These are phyloP conservation scores for Fusarium subtropicale DNA, from an alignment of 2,329 filamentous ascomycete species.

Conservation along the genomic window DNA sequence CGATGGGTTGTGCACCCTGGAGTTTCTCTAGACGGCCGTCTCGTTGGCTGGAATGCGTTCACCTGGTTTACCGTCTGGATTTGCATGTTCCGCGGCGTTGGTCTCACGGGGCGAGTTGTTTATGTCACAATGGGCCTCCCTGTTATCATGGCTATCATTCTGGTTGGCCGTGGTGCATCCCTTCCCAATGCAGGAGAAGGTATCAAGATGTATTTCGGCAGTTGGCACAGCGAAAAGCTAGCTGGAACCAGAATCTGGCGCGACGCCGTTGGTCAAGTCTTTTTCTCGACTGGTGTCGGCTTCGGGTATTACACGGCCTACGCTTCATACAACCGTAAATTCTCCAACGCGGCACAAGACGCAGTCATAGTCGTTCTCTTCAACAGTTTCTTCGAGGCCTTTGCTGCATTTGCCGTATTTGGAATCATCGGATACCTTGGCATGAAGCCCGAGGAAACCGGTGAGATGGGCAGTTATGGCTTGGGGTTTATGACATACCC, in stretches of 20 bases:
- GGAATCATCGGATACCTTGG: not conserved
- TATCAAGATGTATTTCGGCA: constrained; percentile 4
- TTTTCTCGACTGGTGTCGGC: constrained; percentile 58
- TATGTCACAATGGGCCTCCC: not conserved
- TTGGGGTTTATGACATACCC: not conserved
- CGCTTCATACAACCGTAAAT: constrained; percentile 64
- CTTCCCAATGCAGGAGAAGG: not conserved
- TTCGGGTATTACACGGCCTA: constrained; percentile 67
- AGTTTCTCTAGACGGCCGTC: not conserved
- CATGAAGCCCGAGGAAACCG: not conserved
- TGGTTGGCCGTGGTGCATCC: not conserved
- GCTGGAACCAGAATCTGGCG: constrained; percentile 55
- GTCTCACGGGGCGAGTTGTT: not conserved
- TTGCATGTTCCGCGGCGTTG: not conserved
- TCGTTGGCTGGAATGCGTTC: not conserved
- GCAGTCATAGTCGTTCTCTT: not conserved
- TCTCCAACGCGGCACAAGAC: constrained; percentile 54
- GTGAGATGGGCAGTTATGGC: not conserved
- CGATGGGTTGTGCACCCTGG: not conserved
- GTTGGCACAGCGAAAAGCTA: not conserved
- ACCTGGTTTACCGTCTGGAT: not conserved
- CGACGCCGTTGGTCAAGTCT: constrained; percentile 61
- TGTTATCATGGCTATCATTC: accelerated
- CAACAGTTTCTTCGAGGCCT: not conserved
- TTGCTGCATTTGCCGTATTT: not conserved